Evolutionary conservation across 805 yeast genomes (phyloP), one percentile per base, ranked within the genome.

Genomic region (Candida arabinofermentans): DNA sequence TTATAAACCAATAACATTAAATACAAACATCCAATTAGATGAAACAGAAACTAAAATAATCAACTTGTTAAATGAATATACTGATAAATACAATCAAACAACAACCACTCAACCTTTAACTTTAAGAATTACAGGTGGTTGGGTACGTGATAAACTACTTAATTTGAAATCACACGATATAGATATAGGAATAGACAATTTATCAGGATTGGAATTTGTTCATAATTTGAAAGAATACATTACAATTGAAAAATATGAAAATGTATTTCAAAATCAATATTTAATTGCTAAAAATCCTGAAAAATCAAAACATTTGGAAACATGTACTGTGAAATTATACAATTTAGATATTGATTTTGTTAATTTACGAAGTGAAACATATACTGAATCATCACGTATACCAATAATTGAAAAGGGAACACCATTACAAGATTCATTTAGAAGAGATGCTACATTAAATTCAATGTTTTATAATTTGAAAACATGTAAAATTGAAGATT

Each of bases 391-490:
- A 29, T 83, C 95, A 37, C 67, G 99, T 40, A 88, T 93, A n/a
- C 99, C 99, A 1, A 55, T 55, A 24, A 79, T 87, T 31, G 74
- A 76, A 54, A 83, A 80, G 54, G 99, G 99, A 0, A 89, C 98
- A 0, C 91, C 98, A 0, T 74, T 77, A 47, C 86, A 91, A 57
- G 99, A 93, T 62, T 96, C 98, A 0, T 67, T 79, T 49, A 74
- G 99, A 55, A 72, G 99, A 57, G 99, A 93, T 66, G 98, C 98
- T 2, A 93, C 99, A 0, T 66, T 93, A 40, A 93, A 93, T 61
- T 95, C 99, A 0, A 66, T 93, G 19, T 93, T 93, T 57, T 93
- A 84, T 64, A 93, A 93, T 61, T 72, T 93, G 39, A 74, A 74
- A 40, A 75, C 80, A 5, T 70, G 69, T 12, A 51, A 72, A 44